These are phyloP conservation scores for Boletus eberwhitei DNA, from an alignment of 768 basidiomycete genomes.

Conservation along the genomic window DNA sequence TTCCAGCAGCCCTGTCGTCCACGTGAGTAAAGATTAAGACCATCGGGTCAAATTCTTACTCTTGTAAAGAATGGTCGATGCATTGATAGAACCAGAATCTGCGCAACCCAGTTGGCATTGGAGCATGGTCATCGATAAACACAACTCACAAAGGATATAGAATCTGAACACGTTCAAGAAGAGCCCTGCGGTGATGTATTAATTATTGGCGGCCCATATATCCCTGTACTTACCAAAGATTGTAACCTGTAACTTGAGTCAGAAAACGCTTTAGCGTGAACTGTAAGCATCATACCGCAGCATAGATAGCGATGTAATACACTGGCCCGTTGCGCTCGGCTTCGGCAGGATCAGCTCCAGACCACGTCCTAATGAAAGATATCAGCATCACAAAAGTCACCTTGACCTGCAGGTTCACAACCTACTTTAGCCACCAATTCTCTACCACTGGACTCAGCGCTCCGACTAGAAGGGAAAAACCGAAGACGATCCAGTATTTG, in stretches of 20 bases:
- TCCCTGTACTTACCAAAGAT: conserved; percentile 29
- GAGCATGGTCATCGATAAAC: background rate
- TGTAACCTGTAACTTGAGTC: conserved; percentile 35
- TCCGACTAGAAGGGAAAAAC: conserved; percentile 48
- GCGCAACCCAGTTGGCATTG: conserved; percentile 6
- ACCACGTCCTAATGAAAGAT: conserved; percentile 48
- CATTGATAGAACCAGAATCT: conserved; percentile 79
- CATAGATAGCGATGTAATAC: conserved; percentile 59
- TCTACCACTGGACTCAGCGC: conserved; percentile 66
- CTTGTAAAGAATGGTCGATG: conserved; percentile 75
- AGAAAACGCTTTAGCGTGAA: conserved; percentile 1
- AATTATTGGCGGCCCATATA: background rate
- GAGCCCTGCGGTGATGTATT: conserved; percentile 39
- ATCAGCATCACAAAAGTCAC: conserved; percentile 24
- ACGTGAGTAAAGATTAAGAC: conserved; percentile 13
- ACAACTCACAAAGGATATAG: conserved; percentile 64
- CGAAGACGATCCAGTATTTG: conserved; percentile 57
- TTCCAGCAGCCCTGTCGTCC: conserved; percentile 54
- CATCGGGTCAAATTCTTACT: conserved; percentile 32
- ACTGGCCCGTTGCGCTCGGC: conserved; percentile 41
- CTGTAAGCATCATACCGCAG: conserved; percentile 40
- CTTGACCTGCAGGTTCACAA: background rate
- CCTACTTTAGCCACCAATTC: conserved; percentile 66
- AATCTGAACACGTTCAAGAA: conserved; percentile 58
- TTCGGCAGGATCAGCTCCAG: conserved; percentile 42